Conservation (phyloP, 805 yeast species). For the Teunomyces aglyptinius region DNA sequence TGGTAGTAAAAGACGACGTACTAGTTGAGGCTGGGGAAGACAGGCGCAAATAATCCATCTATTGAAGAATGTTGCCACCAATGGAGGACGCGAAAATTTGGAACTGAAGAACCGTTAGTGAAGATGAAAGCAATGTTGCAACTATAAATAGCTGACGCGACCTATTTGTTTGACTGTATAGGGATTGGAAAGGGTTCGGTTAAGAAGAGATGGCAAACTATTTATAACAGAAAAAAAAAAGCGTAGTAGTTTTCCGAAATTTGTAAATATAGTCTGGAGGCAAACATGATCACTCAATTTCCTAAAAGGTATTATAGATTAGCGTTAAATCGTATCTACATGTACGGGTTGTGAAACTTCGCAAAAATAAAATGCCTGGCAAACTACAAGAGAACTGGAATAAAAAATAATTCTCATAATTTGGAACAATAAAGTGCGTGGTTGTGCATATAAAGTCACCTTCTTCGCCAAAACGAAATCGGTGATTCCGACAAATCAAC, state of each 20-base stretch:
- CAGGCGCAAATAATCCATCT: not conserved
- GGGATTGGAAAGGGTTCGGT: not conserved
- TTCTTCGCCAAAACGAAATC: not conserved
- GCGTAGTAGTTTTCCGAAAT: not conserved
- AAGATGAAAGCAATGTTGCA: not conserved
- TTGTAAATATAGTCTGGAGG: not conserved
- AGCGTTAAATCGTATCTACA: conserved; percentile 1
- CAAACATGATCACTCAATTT: not conserved
- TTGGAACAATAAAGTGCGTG: not conserved
- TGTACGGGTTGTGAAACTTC: not conserved
- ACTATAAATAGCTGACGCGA: not conserved
- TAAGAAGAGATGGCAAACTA: not conserved
- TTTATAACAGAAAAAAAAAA: not conserved
- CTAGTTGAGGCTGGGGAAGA: not conserved
- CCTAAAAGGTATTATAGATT: conserved; percentile 3
- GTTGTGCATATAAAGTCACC: not conserved
- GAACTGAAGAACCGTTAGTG: not conserved
- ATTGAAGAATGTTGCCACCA: not conserved
- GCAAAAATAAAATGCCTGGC: not conserved
- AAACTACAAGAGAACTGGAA: not conserved
- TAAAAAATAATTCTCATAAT: not conserved
- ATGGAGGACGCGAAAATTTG: not conserved
- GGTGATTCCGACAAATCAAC: not conserved
- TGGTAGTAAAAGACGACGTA: not conserved
- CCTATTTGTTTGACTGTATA: not conserved